A percentile compares a stretch with the other conserved stretches of the same genome.
Conservation (phyloP, 2,329 filamentous ascomycete genomes). For the Neonectria punicea region DNA sequence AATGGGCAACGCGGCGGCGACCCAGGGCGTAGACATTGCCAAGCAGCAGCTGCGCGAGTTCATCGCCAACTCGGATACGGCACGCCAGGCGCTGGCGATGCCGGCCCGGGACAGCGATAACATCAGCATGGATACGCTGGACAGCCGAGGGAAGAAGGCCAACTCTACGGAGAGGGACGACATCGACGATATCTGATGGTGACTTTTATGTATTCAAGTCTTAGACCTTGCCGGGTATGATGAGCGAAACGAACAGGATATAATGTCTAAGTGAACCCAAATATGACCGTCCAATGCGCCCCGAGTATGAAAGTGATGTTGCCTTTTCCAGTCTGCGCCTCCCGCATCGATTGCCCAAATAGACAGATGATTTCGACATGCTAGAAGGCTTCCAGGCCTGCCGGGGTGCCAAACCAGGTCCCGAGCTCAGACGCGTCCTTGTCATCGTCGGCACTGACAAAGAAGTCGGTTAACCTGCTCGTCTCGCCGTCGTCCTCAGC, state of each 20-base stretch:
- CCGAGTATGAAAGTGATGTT: neutral
- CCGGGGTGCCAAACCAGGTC: constrained; percentile 84
- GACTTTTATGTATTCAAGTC: constrained; percentile 26
- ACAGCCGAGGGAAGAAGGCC: constrained; percentile 65
- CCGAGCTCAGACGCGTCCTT: constrained; percentile 72
- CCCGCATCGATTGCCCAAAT: neutral
- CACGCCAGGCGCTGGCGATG: constrained; percentile 85
- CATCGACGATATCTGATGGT: constrained; percentile 67
- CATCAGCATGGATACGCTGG: constrained; percentile 69
- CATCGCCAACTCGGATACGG: constrained; percentile 86
- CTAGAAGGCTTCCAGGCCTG: constrained; percentile 77
- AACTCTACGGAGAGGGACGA: constrained; percentile 56
- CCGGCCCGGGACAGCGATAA: constrained; percentile 60
- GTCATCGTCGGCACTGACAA: constrained; percentile 58
- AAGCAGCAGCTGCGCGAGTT: constrained; percentile 93
- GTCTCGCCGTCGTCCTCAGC: constrained; percentile 75
- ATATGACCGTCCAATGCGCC: constrained; percentile 17
- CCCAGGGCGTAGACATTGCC: constrained; percentile 88
- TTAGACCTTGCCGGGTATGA: constrained; percentile 30
- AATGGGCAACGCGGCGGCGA: constrained; percentile 89
- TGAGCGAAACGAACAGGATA: constrained; percentile 42
- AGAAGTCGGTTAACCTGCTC: constrained; percentile 80
- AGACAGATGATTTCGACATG: neutral
- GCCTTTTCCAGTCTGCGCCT: neutral
- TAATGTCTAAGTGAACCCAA: constrained; percentile 42